Evolutionary conservation across 2,329 filamentous ascomycete species (phyloP), one percentile per base, ranked within the genome.

Genomic region (Apiospora pterosperma): DNA sequence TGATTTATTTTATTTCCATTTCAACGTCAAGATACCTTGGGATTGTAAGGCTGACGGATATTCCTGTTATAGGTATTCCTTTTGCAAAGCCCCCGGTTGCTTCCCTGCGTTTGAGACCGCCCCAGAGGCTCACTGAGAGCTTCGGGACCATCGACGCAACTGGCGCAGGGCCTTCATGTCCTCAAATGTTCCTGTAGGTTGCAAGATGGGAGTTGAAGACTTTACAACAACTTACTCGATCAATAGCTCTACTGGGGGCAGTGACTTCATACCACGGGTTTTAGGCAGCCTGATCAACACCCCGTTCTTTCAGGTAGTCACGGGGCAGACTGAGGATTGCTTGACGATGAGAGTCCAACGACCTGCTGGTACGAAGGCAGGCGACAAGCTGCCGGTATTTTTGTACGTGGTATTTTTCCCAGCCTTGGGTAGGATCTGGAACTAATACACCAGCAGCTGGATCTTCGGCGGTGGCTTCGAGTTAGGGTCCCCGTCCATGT

Each of bases 21-120:
- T n/a, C n/a, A n/a, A n/a, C n/a, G n/a, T n/a, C n/a, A n/a, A n/a
- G n/a, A n/a, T n/a, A n/a, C n/a, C n/a, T n/a, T n/a, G n/a, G n/a
- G n/a, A n/a, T 4, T 19, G 25, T 19, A 10, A 55, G 12, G 28
- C 48, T 55, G 28, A 55, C 48, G n/a, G n/a, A n/a, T 34, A 21
- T n/a, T 55, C 1, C 28, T 5, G 19, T 42, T 21, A 34, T 55
- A 55, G 48, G 89, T 25, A 92, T 96, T 64, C 92, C 91, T 3
- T 96, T 88, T 72, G 91, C 91, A 2, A 81, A 92, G 67, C 84
- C 90, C 1, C 92, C 92, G 0, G 82, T 85, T 0, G 90, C 89
- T 0, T 74, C 81, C 3, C 79, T 92, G 28, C 88, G 92, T 19
- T 83, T 96, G 38, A 89, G 85, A 72, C 89, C 90, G 7, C 92